Percentiles rank a stretch among this genome's conserved stretches.
Conservation (phyloP, 208 protist genomes). For the Angomonas deanei region DNA sequence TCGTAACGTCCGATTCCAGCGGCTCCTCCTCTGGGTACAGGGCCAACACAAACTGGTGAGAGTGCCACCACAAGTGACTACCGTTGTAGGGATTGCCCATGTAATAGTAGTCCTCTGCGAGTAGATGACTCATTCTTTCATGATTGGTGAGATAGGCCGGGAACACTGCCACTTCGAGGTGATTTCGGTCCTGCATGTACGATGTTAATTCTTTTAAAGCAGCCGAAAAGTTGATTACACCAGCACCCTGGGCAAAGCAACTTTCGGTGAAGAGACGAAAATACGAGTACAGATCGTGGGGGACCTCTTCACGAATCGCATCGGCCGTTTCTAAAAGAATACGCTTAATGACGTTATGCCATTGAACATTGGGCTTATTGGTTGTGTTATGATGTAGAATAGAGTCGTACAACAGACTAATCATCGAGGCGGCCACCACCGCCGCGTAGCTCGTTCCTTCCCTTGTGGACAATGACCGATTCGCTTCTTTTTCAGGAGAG, state of each 20-base stretch:
- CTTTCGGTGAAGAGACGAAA: no score
- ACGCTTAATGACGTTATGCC: neutral
- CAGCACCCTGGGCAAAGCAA: neutral
- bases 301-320: neutral
- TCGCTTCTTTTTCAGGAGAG: neutral
- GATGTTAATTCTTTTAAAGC: neutral
- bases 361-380: neutral
- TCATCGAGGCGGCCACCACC: neutral
- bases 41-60: no score
- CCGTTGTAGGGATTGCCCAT: no score
- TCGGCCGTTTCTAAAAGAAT: neutral
- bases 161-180: neutral
- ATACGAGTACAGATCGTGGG: no score
- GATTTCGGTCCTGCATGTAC: neutral
- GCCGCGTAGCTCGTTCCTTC: neutral
- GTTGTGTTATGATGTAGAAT: neutral
- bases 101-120: no score
- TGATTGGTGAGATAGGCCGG: neutral
- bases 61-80: no score
- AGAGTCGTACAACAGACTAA: neutral
- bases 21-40: no score
- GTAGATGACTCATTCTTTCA: no score
- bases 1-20: no score
- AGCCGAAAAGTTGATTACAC: neutral
- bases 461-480: neutral